These are phyloP conservation scores for Hyaloperonospora arabidopsidis DNA, from an alignment of 352 stramenopile species.

Conservation along the genomic window DNA sequence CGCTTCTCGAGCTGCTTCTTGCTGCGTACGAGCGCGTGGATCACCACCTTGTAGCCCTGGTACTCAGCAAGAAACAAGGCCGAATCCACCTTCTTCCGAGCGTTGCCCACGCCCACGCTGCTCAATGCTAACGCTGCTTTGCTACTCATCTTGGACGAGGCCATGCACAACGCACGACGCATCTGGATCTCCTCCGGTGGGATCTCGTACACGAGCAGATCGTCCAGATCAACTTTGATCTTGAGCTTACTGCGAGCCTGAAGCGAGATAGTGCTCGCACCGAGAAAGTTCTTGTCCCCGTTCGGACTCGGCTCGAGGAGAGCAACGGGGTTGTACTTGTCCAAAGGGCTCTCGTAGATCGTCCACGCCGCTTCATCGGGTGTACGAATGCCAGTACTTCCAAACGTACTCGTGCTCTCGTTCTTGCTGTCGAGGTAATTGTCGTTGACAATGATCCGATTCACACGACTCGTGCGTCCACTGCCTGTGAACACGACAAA, in stretches of 20 bases:
- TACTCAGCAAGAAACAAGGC: constrained; percentile 57
- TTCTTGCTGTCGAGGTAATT: constrained; percentile 33
- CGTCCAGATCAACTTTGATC: constrained; percentile 48
- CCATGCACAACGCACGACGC: constrained; percentile 29
- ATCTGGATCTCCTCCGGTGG: constrained; percentile 58
- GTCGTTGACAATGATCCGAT: constrained; percentile 15
- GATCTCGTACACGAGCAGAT: constrained; percentile 72
- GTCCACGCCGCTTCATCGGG: constrained; percentile 15
- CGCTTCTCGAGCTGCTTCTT: constrained; percentile 47
- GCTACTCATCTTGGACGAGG: constrained; percentile 20
- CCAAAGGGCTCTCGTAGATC: constrained; percentile 26
- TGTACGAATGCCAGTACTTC: constrained; percentile 23
- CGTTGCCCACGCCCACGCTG: constrained; percentile 17
- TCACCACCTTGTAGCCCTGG: constrained; percentile 59
- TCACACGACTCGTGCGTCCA: constrained; percentile 17
- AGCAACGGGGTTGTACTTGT: constrained; percentile 46
- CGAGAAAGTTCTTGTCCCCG: constrained; percentile 17
- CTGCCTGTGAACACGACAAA: constrained; percentile 25
- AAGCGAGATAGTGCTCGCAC: constrained; percentile 26
- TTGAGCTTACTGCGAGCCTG: constrained; percentile 34
- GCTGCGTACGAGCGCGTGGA: constrained; percentile 46
- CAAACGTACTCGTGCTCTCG: constrained; percentile 46
- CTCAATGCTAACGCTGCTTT: constrained; percentile 28
- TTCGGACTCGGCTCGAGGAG: constrained; percentile 50
- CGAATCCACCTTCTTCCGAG: constrained; percentile 22